Evolutionary conservation across 192 early-diverging fungal species (phyloP), one percentile per base, ranked within the genome.

Genomic region (Coemansia sp.): DNA sequence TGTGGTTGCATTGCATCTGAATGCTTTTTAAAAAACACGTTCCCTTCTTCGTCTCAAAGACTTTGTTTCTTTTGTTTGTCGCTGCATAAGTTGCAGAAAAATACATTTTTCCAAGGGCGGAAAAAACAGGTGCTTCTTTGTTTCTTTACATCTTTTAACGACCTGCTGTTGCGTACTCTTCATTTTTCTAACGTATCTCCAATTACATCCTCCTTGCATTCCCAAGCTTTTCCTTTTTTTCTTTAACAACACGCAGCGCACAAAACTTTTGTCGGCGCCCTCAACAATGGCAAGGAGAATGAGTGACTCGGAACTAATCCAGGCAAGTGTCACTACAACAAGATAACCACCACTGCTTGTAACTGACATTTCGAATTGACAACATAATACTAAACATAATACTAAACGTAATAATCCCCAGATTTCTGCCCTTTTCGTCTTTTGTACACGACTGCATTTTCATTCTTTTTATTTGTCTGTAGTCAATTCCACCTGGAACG

Each of bases 401-500:
- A 7, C 6, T 20, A 2, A 8, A 40, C 39, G 7, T 40, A n/a
- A n/a, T n/a, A n/a, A n/a, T 2, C 6, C 20, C 20, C 43, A 20
- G 40, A 7, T 39, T 52, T n/a, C 15, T 34, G n/a, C 33, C 16
- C 9, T 29, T 68, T n/a, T 45, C 46, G 60, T 30, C 21, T 25
- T n/a, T n/a, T n/a, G n/a, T n/a, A n/a, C n/a, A n/a, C n/a, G n/a
- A n/a, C n/a, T n/a, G n/a, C n/a, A n/a, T n/a, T n/a, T n/a, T n/a
- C n/a, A 12, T 61, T 23, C 46, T 9, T n/a, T 26, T 40, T 29
- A 8, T 61, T 13, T 12, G 28, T 43, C 16, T 51, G 23, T 66
- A 72, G 64, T 81, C 78, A 34, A 62, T 75, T 37, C 31, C 67
- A 30, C 78, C 78, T 1, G 45, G 53, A 6, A 49, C 51, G 29